Conservation (phyloP, 108 stramenopile species). For the Cyclotella choctawhatcheeana region DNA sequence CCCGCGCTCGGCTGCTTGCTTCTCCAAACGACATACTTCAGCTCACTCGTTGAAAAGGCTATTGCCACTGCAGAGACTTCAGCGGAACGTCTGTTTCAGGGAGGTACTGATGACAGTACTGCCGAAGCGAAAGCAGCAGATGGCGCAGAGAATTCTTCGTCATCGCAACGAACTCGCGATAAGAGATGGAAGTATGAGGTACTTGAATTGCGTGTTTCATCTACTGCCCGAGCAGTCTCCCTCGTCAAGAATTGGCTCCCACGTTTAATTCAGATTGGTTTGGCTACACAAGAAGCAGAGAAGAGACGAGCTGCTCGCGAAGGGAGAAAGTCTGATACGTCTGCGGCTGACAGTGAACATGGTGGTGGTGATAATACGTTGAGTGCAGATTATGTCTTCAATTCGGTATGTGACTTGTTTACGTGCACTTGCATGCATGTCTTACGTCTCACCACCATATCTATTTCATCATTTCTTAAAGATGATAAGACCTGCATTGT, state of each 20-base stretch:
- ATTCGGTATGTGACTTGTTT: conserved; percentile 24
- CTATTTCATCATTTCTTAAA: neutral
- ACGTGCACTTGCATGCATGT: too few relatives aligned
- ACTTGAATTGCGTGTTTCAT: conserved; percentile 77
- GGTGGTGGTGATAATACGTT: conserved; percentile 27
- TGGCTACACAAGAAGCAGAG: conserved; percentile 83
- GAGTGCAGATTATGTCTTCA: conserved; percentile 75
- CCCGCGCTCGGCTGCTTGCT: conserved; percentile 83
- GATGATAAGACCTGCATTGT: conserved; percentile 71
- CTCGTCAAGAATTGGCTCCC: conserved; percentile 80
- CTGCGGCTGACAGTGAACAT: conserved; percentile 16
- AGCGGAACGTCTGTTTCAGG: conserved; percentile 64
- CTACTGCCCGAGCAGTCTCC: conserved; percentile 73
- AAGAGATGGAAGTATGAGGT: conserved; percentile 91
- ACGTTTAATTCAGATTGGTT: conserved; percentile 73
- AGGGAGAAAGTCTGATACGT: conserved; percentile 18
- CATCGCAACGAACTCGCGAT: conserved; percentile 47
- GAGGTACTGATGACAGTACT: conserved; percentile 37
- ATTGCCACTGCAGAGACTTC: conserved; percentile 65
- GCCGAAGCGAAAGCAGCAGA: conserved; percentile 19
- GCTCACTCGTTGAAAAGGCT: conserved; percentile 62
- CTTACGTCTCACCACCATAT: neutral
- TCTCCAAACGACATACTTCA: conserved; percentile 82
- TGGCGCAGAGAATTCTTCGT: conserved; percentile 37
- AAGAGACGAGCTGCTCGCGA: conserved; percentile 75